Conservation (phyloP, 1,284 basidiomycete species). For the Ceratobasidium papillatum region DNA sequence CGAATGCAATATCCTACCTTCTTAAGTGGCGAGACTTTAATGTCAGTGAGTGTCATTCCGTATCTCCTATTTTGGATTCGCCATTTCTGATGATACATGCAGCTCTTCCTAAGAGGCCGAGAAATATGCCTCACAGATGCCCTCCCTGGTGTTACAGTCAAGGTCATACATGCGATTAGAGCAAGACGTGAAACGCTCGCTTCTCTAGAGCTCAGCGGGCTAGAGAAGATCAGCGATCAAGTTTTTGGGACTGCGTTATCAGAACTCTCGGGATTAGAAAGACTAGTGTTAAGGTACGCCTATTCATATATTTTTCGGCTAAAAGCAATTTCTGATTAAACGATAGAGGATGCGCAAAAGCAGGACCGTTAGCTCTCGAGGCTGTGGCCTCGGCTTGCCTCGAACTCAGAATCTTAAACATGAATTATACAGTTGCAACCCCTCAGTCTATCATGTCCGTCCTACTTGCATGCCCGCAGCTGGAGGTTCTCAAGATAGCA, state of each 20-base stretch:
- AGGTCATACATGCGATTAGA: conserved; percentile 61
- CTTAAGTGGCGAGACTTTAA: conserved; percentile 60
- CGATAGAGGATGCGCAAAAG: conserved; percentile 67
- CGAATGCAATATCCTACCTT: conserved; percentile 60
- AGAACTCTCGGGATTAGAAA: conserved; percentile 58
- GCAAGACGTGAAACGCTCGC: conserved; percentile 52
- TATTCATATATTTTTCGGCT: neutral
- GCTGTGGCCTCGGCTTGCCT: conserved; percentile 58
- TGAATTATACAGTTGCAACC: conserved; percentile 67
- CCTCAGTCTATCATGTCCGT: conserved; percentile 60
- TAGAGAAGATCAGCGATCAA: conserved; percentile 62
- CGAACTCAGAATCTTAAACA: conserved; percentile 60
- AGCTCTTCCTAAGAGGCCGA: conserved; percentile 70
- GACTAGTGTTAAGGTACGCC: conserved; percentile 63
- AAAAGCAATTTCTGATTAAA: neutral
- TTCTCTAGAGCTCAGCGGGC: conserved; percentile 61
- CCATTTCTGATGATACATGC: conserved; percentile 17
- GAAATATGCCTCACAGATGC: conserved; percentile 60
- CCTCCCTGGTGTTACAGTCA: conserved; percentile 62
- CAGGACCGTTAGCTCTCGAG: conserved; percentile 59
- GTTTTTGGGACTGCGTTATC: conserved; percentile 61
- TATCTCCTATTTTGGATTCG: neutral
- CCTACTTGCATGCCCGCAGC: conserved; percentile 54
- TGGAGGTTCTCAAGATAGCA: conserved; percentile 69
- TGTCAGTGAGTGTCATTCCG: conserved; percentile 59